Conservation (phyloP, 2,329 filamentous ascomycete species). For the Aspergillus fumigatiaffinis region DNA sequence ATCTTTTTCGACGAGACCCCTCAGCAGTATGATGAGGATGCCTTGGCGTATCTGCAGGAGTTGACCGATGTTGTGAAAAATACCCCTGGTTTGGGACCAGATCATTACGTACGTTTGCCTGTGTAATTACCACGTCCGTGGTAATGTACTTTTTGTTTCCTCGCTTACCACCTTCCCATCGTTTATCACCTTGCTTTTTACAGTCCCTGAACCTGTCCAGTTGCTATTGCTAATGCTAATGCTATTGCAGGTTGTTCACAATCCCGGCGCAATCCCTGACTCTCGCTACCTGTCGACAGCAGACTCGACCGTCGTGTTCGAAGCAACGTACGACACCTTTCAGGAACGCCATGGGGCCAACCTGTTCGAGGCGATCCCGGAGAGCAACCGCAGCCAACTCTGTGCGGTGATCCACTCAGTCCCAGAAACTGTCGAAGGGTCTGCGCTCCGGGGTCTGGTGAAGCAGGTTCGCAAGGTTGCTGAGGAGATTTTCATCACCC, state of each 20-base stretch:
- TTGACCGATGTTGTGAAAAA: conserved; percentile 30
- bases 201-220: too few species aligned
- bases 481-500: conserved; percentile 40
- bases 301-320: conserved; percentile 47
- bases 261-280: conserved; percentile 44
- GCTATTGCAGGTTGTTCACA: conserved; percentile 42
- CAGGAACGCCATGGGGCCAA: conserved; percentile 29
- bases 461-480: conserved; percentile 32
- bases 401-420: conserved; percentile 39
- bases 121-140: too few species aligned
- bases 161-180: background rate
- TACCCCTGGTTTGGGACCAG: conserved; percentile 30
- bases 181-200: background rate
- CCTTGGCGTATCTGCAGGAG: conserved; percentile 31
- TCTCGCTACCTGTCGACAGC: conserved; percentile 38
- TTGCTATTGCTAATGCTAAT: background rate
- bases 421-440: conserved; percentile 27
- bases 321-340: conserved; percentile 40
- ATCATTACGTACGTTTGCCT: conserved; percentile 30
- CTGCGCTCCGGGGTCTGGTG: conserved; percentile 30
- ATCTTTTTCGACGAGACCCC: conserved; percentile 51
- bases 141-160: conserved; percentile 4
- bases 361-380: conserved; percentile 29
- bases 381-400: conserved; percentile 29
- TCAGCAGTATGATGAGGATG: conserved; percentile 29